These are phyloP conservation scores for Carallia pectinifolia DNA, from an alignment of 345 rosid species.

Conservation along the genomic window DNA sequence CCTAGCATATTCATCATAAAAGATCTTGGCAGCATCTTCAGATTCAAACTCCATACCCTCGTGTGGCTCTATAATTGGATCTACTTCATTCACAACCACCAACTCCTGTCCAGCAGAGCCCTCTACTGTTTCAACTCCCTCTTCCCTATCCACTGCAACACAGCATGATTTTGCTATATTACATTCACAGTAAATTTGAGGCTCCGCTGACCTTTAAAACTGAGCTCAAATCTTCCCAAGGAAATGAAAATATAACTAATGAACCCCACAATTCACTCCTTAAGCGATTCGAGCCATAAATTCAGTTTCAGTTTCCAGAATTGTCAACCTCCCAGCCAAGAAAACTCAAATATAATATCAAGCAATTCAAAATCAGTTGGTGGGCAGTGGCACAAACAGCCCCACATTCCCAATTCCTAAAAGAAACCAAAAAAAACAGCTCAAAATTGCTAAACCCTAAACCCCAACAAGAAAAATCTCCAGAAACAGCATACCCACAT, in stretches of 20 bases:
- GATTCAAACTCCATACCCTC: constrained; percentile 89
- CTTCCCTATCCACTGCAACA: constrained; percentile 56
- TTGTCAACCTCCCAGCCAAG: too few species aligned
- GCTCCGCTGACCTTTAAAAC: background rate
- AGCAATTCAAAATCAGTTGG: too few species aligned
- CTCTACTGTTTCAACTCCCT: constrained; percentile 36
- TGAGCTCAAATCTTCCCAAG: background rate
- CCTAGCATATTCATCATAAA: constrained; percentile 82
- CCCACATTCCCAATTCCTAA: too few species aligned
- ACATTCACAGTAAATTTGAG: background rate
- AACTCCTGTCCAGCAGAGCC: constrained; percentile 36
- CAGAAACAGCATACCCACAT: too few species aligned
- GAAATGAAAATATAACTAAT: background rate
- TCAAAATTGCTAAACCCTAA: too few species aligned
- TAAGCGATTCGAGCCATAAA: background rate
- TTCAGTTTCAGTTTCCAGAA: background rate
- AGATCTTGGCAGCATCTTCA: constrained; percentile 82
- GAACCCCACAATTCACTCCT: background rate
- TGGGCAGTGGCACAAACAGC: too few species aligned
- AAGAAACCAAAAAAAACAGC: too few species aligned
- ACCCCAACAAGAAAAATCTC: too few species aligned
- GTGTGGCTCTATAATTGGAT: constrained; percentile 49
- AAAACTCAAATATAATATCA: too few species aligned
- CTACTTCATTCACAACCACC: constrained; percentile 27
- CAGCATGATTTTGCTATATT: constrained; percentile 10